These are phyloP conservation scores for Hericium alpestre DNA, from an alignment of 768 basidiomycete genomes.

Conservation along the genomic window DNA sequence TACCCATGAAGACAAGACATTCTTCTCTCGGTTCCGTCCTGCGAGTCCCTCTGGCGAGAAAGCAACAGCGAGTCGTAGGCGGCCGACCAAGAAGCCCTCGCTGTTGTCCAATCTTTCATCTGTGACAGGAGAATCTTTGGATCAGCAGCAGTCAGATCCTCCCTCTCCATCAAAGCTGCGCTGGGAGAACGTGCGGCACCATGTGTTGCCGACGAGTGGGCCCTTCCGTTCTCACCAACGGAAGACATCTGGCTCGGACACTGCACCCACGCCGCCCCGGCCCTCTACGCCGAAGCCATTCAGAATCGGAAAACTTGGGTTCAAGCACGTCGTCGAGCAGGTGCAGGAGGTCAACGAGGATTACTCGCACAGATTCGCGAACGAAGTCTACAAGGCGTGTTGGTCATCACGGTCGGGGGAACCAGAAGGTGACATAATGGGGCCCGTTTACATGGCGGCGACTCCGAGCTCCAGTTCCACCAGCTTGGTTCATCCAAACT, in stretches of 20 bases:
- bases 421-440: constrained; percentile 20
- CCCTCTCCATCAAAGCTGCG: constrained; percentile 29
- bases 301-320: constrained; percentile 39
- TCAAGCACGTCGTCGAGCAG: constrained; percentile 57
- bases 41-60: background rate
- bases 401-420: constrained; percentile 39
- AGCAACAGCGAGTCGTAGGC: background rate
- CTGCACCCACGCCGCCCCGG: constrained; percentile 2
- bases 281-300: constrained; percentile 24
- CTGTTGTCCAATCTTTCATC: constrained; percentile 8
- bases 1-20: background rate
- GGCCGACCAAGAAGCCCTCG: constrained; percentile 10
- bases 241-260: constrained; percentile 13
- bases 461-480: constrained; percentile 14
- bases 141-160: background rate
- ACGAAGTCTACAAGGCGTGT: constrained; percentile 48
- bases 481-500: background rate
- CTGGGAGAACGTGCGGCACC: constrained; percentile 46
- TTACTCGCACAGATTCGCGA: constrained; percentile 38
- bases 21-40: background rate
- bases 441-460: constrained; percentile 4
- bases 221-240: constrained; percentile 1
- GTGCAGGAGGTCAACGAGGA: constrained; percentile 41
- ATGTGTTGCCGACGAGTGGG: constrained; percentile 31
- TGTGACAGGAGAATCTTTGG: constrained; percentile 1